Evolutionary conservation across 2,329 filamentous ascomycete genomes (phyloP), one percentile per base, ranked within the genome.

Genomic region (Elsinoe australis): DNA sequence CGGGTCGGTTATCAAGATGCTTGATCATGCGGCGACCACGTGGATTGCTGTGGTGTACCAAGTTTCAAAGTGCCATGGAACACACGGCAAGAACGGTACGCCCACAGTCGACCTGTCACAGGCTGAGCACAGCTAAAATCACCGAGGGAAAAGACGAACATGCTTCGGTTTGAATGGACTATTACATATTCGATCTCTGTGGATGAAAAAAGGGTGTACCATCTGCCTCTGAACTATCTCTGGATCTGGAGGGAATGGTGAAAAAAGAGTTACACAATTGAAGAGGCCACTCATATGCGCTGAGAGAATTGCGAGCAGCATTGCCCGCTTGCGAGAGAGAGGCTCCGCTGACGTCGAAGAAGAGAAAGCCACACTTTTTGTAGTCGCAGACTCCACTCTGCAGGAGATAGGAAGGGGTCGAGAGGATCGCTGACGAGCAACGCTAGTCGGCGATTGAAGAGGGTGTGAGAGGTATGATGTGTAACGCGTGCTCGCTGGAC

Each of bases 141-240:
- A 44, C 39, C 39, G 28, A 44, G 24, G 39, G 12, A 21, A 21
- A 24, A 44, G 14, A 18, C 17, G 17, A 8, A 18, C n/a, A 12
- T n/a, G 28, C 8, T 5, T n/a, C 12, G 39, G 15, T 31, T 32
- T 44, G 39, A 44, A 44, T 26, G 32, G 39, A 44, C 39, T 44
- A 44, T 44, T 44, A 44, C 39, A 44, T 44, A 44, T 44, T 44
- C 39, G 39, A 44, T 44, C 39, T 44, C 39, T 44, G 39, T 31
- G 29, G 39, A 44, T 29, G 39, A 44, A 44, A 32, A 44, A 44
- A 32, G 39, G 39, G 9, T 41, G 14, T 6, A 44, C 39, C 39
- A 44, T 44, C 39, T 44, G 39, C 39, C 39, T 44, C 39, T 44
- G 39, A 44, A 44, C 39, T 44, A 44, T 44, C 39, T 44, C 39